Evolutionary conservation across 2,329 filamentous ascomycete species (phyloP).

Genomic region (Bisporella sp.): DNA sequence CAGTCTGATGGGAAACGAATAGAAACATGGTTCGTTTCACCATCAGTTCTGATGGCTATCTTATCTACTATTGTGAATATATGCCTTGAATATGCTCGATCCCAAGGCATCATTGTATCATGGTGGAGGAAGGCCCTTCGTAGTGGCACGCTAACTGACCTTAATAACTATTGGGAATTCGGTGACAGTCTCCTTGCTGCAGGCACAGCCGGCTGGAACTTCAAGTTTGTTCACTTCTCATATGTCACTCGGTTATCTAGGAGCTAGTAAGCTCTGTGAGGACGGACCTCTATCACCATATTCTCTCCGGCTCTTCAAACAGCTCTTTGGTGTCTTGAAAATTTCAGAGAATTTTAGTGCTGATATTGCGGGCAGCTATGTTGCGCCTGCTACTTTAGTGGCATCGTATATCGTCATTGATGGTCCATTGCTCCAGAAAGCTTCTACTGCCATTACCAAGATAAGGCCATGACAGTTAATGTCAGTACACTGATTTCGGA

Average conservation of each 20-base stretch:
- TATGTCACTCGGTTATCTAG: too few relatives aligned
- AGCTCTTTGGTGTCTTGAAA: too few relatives aligned
- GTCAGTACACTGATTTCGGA: not conserved
- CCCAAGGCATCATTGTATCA: not conserved
- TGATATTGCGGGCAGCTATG: not conserved
- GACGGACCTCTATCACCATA: too few relatives aligned
- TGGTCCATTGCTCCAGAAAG: constrained; percentile 4
- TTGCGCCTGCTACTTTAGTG: constrained; percentile 2
- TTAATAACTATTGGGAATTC: constrained; percentile 2
- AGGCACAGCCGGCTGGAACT: not conserved
- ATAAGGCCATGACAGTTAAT: not conserved
- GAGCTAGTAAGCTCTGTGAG: too few relatives aligned
- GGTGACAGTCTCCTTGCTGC: constrained; percentile 1
- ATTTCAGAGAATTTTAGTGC: too few relatives aligned
- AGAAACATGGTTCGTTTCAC: not conserved
- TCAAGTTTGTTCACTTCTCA: not conserved
- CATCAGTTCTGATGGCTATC: constrained; percentile 2
- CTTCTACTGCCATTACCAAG: constrained; percentile 3
- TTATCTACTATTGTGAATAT: not conserved
- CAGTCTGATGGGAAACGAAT: not conserved
- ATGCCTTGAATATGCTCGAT: constrained; percentile 1
- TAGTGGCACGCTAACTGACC: constrained; percentile 1
- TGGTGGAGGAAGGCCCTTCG: constrained; percentile 5
- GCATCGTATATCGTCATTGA: constrained; percentile 1
- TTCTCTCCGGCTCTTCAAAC: too few relatives aligned